Evolutionary conservation across 1,284 basidiomycete genomes (phyloP), one percentile per base, ranked within the genome.

Genomic region (Cutaneotrichosporon arboriforme): DNA sequence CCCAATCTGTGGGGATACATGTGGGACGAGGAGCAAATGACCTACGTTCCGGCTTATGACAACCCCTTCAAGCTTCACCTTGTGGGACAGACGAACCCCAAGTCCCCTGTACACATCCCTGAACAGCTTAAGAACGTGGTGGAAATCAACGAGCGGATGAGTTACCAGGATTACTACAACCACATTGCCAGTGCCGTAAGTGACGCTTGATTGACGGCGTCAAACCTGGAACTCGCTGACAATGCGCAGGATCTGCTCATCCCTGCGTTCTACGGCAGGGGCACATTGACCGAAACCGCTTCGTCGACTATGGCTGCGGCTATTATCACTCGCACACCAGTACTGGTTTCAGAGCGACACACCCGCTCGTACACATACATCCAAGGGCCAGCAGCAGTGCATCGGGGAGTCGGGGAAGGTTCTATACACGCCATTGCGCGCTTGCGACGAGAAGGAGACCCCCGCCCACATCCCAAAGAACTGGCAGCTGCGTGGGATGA

Each of bases 1-100:
- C 42, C 52, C 8, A 22, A 17, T 8, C 37, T 41, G 12, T 54
- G 52, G 52, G 52, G 52, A 12, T 54, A 54, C 43, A 26, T 31
- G 40, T 8, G 13, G 20, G 47, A 14, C 36, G 14, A 8, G 3
- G 23, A 23, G 13, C 17, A n/a, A 2, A 38, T 15, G 10, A 33
- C 22, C 35, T 48, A 22, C 18, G 46, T 26, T 31, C 15, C 26
- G 7, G 8, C 31, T n/a, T 15, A 34, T 2, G 40, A 15, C 2
- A 18, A 48, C 13, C 37, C 47, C 2, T 54, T 54, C 13, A 21
- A 38, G 18, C 42, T 54, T 14, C 46, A 49, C 47, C 52, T 54
- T 14, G 20, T 54, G 2, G 52, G 52, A n/a, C 52, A 54, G 47
- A 31, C 7, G 21, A 39, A 36, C 33, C 12, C 17, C 4, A 15